Evolutionary conservation across 1,284 basidiomycete genomes (phyloP).

Genomic region (Entoloma clypeatum): DNA sequence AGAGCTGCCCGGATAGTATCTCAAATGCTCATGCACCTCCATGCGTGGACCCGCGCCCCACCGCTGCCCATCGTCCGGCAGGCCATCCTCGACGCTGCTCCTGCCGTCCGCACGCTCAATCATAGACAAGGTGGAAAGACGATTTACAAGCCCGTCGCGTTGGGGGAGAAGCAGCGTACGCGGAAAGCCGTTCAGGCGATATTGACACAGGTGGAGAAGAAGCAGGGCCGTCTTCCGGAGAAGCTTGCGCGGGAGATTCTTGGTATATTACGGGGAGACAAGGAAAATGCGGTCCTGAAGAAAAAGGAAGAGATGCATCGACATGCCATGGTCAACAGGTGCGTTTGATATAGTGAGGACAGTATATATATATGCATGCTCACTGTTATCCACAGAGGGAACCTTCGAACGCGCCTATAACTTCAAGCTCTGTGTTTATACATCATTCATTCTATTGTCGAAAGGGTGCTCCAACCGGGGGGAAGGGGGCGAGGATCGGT

Average conservation of each 20-base stretch:
- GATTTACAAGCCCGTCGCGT: constrained; percentile 59
- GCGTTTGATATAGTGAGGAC: too few relatives aligned
- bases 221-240: constrained; percentile 55
- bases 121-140: constrained; percentile 58
- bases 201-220: constrained; percentile 52
- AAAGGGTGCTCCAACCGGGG: too few relatives aligned
- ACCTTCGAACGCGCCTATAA: too few relatives aligned
- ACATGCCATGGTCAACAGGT: constrained; percentile 81
- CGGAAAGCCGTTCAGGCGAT: constrained; percentile 66
- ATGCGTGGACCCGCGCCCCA: constrained; percentile 68
- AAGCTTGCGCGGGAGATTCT: constrained; percentile 76
- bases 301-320: constrained; percentile 66
- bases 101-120: constrained; percentile 55
- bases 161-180: constrained; percentile 77
- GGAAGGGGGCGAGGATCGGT: too few relatives aligned
- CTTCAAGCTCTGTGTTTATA: too few relatives aligned
- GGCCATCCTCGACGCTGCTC: constrained; percentile 64
- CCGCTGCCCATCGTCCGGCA: constrained; percentile 75
- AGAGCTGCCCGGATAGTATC: constrained; percentile 58
- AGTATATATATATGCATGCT: too few relatives aligned
- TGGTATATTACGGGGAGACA: constrained; percentile 59
- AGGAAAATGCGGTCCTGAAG: constrained; percentile 50
- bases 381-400: too few relatives aligned
- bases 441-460: too few relatives aligned
- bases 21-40: constrained; percentile 65